Evolutionary conservation across 2,329 filamentous ascomycete species (phyloP).

Genomic region (Penicillium sp.): DNA sequence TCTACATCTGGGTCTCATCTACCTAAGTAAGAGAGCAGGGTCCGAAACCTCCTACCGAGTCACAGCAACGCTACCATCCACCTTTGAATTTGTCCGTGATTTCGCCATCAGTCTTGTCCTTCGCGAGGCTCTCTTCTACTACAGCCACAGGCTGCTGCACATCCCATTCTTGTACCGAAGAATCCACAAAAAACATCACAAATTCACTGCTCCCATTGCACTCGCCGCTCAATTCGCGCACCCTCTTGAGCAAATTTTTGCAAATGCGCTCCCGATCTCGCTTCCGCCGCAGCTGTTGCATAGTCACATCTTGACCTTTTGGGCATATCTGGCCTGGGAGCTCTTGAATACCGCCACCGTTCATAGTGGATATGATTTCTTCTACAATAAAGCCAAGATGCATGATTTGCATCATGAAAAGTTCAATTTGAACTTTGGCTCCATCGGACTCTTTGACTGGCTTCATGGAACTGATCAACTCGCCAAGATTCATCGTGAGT

Average conservation of each 20-base stretch:
- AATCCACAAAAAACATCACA: slow-evolving; percentile 54
- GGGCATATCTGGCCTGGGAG: slow-evolving; percentile 46
- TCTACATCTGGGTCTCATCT: slow-evolving; percentile 27
- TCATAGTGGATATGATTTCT: slow-evolving; percentile 55
- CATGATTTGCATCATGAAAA: slow-evolving; percentile 56
- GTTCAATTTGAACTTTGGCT: slow-evolving; percentile 51
- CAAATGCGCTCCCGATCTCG: slow-evolving; percentile 49
- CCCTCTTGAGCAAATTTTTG: slow-evolving; percentile 51
- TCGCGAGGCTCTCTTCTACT: slow-evolving; percentile 53
- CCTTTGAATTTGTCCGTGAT: slow-evolving; percentile 36
- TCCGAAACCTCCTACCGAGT: slow-evolving; percentile 35
- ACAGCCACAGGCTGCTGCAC: slow-evolving; percentile 51
- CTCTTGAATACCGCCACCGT: slow-evolving; percentile 50
- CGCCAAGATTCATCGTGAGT: slow-evolving; percentile 14
- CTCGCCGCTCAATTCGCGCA: slow-evolving; percentile 54
- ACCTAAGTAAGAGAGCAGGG: slow-evolving; percentile 9
- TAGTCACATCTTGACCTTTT: slow-evolving; percentile 50
- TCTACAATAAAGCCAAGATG: slow-evolving; percentile 39
- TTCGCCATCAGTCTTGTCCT: slow-evolving; percentile 38
- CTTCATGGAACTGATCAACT: slow-evolving; percentile 46
- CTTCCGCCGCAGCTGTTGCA: slow-evolving; percentile 45
- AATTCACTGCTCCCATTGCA: slow-evolving; percentile 51
- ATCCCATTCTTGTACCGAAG: slow-evolving; percentile 43
- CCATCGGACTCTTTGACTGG: slow-evolving; percentile 50
- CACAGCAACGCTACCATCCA: slow-evolving; percentile 32